phyloP scores from a whole-genome alignment of 2,329 filamentous ascomycete species.

The Stagonosporopsis rhizophila region DNA sequence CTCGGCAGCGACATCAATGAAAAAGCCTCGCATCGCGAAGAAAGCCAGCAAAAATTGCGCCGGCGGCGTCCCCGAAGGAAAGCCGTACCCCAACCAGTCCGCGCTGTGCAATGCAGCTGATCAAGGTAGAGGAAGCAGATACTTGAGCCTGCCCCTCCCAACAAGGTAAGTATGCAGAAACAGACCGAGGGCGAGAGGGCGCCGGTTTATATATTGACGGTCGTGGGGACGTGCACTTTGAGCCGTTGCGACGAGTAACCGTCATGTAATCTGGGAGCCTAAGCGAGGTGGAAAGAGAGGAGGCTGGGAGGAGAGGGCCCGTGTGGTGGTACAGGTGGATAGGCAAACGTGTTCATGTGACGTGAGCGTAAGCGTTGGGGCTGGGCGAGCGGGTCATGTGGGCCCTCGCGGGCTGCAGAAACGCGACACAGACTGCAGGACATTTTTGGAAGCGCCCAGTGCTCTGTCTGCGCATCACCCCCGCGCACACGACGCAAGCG shows the following conservation, averaged over 20 bases:
- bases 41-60: constrained; percentile 42
- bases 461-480: too few species aligned
- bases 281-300: too few species aligned
- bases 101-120: constrained; percentile 50
- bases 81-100: constrained; percentile 42
- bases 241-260: not conserved
- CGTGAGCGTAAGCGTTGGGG: too few species aligned
- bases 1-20: constrained; percentile 47
- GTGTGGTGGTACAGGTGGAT: too few species aligned
- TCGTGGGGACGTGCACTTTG: not conserved
- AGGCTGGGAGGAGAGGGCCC: not conserved
- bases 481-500: not conserved
- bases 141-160: constrained; percentile 42
- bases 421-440: not conserved
- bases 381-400: not conserved
- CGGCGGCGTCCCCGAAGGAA: constrained; percentile 46
- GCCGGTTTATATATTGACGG: not conserved
- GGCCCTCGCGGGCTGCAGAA: not conserved
- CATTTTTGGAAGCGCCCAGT: not conserved
- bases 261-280: too few species aligned
- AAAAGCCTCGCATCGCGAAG: constrained; percentile 35
- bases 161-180: constrained; percentile 36
- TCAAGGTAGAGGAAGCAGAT: constrained; percentile 36
- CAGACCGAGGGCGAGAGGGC: not conserved
- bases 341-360: constrained; percentile 3